Evolutionary conservation across 2,329 filamentous ascomycete species (phyloP).

Genomic region (Penicillium sp.): DNA sequence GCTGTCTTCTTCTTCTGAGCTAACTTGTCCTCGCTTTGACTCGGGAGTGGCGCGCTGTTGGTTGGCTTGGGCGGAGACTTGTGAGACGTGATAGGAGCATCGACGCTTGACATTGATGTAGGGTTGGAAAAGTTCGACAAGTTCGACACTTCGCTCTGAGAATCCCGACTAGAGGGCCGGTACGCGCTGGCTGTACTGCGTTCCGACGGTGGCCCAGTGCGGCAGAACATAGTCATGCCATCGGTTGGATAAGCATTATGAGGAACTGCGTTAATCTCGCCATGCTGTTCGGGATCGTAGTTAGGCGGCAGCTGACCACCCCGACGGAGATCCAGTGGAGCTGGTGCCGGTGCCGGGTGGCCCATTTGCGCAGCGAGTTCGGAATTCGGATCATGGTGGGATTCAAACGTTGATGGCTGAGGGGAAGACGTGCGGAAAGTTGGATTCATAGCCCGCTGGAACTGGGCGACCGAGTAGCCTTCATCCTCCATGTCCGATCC

Average conservation of each 20-base stretch:
- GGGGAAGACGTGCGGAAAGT: slow-evolving; percentile 95
- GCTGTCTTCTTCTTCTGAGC: slow-evolving; percentile 73
- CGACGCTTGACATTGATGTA: slow-evolving; percentile 84
- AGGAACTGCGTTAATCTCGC: slow-evolving; percentile 69
- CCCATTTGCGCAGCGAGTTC: slow-evolving; percentile 70
- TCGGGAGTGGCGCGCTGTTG: slow-evolving; percentile 44
- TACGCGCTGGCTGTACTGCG: slow-evolving; percentile 68
- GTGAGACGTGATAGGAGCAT: slow-evolving; percentile 69
- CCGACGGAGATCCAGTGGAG: slow-evolving; percentile 42
- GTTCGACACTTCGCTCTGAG: slow-evolving; percentile 83
- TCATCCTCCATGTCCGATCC: slow-evolving; percentile 84
- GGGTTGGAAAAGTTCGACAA: slow-evolving; percentile 65
- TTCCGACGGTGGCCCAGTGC: slow-evolving; percentile 71
- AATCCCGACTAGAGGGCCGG: slow-evolving; percentile 81
- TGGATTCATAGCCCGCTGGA: slow-evolving; percentile 91
- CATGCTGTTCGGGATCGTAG: slow-evolving; percentile 61
- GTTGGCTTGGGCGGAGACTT: slow-evolving; percentile 70
- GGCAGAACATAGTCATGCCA: slow-evolving; percentile 96
- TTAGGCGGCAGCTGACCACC: slow-evolving; percentile 48
- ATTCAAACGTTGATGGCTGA: slow-evolving; percentile 88
- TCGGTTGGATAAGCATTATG: slow-evolving; percentile 94
- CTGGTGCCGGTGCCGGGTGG: slow-evolving; percentile 49
- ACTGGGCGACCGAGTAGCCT: slow-evolving; percentile 94
- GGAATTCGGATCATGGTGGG: slow-evolving; percentile 83
- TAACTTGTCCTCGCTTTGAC: slow-evolving; percentile 63